These are phyloP conservation scores for Malania oleifera DNA, from an alignment of 164 flowering plant genomes.

Conservation along the genomic window DNA sequence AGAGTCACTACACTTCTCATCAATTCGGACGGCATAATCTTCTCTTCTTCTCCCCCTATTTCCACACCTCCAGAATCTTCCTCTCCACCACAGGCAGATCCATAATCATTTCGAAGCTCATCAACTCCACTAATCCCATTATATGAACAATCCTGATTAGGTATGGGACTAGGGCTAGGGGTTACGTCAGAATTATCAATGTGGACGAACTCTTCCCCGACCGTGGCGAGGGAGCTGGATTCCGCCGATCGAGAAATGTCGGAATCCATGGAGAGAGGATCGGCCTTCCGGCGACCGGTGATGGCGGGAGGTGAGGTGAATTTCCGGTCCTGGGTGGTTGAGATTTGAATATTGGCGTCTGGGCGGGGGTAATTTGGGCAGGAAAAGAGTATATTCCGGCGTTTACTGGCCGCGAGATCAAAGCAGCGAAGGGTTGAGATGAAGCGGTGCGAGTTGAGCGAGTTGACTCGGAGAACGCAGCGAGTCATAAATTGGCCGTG, in stretches of 20 bases:
- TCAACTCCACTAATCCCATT: conserved; percentile 21
- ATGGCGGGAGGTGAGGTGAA: not conserved
- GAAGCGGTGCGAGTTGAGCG: conserved; percentile 18
- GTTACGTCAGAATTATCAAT: conserved; percentile 4
- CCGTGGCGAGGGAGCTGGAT: conserved; percentile 10
- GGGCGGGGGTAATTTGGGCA: not conserved
- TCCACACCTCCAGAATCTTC: conserved; percentile 15
- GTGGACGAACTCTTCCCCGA: conserved; percentile 32
- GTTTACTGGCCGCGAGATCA: conserved; percentile 2
- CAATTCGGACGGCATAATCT: conserved; percentile 56
- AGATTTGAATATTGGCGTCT: not conserved
- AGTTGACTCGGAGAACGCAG: conserved; percentile 6
- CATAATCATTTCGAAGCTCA: conserved; percentile 10
- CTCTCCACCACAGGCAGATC: conserved; percentile 7
- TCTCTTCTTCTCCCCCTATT: conserved; percentile 11
- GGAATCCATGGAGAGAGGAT: conserved; percentile 23
- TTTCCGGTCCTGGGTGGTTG: not conserved
- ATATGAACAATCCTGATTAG: conserved; percentile 9
- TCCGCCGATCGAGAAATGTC: conserved; percentile 12
- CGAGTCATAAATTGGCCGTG: conserved; percentile 22
- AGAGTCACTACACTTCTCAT: conserved; percentile 42
- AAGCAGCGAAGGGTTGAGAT: not conserved
- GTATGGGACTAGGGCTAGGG: conserved; percentile 14
- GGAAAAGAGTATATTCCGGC: not conserved
- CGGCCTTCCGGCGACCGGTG: not conserved